Conservation (phyloP, 2,329 filamentous ascomycete genomes). For the Dactylellina sp. region DNA sequence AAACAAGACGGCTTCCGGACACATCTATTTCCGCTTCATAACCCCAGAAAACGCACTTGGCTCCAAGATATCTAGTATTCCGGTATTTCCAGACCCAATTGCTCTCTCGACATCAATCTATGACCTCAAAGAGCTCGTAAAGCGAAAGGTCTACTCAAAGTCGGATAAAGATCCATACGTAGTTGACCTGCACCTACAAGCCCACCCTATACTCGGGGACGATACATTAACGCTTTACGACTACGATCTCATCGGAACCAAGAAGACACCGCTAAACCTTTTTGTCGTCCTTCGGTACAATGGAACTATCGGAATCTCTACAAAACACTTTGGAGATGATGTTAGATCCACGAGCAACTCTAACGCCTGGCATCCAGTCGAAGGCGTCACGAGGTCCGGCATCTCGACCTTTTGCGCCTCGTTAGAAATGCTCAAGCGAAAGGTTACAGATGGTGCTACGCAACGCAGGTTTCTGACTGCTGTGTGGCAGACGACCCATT, state of each 20-base stretch:
- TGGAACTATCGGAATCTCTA: constrained; percentile 44
- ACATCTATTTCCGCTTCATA: constrained; percentile 53
- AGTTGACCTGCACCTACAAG: constrained; percentile 43
- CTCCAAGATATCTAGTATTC: constrained; percentile 38
- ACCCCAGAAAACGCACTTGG: constrained; percentile 45
- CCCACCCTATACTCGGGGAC: constrained; percentile 31
- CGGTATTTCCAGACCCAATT: constrained; percentile 34
- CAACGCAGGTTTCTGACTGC: constrained; percentile 51
- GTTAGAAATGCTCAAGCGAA: constrained; percentile 52
- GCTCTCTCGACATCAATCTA: constrained; percentile 29
- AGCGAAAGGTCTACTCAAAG: constrained; percentile 43
- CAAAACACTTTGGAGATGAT: constrained; percentile 42
- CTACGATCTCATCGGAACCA: constrained; percentile 43
- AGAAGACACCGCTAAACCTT: constrained; percentile 37
- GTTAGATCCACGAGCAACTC: constrained; percentile 37
- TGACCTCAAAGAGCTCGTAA: constrained; percentile 42
- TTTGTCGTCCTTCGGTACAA: constrained; percentile 53
- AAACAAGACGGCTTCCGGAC: constrained; percentile 28
- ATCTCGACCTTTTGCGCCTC: constrained; percentile 50
- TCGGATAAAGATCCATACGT: constrained; percentile 24
- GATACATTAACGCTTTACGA: constrained; percentile 46
- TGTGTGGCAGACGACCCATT: constrained; percentile 55
- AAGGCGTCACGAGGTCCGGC: constrained; percentile 31
- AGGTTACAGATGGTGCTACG: constrained; percentile 43
- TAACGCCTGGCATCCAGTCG: constrained; percentile 50